These are phyloP conservation scores for Quercus ilex DNA, from an alignment of 306 rosid species.

Conservation along the genomic window DNA sequence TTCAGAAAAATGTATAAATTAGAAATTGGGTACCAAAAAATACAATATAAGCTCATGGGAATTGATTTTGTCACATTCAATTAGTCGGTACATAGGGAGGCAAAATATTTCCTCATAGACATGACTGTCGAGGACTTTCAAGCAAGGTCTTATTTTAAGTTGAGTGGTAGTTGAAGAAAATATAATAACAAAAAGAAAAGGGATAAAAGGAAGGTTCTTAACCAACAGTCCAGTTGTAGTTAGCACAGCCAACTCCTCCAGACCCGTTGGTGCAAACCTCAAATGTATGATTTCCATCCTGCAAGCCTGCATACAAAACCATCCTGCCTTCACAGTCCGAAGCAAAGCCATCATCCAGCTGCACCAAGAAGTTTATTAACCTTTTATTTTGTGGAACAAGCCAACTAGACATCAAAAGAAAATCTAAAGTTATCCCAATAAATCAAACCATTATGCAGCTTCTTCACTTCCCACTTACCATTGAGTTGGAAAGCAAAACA, in stretches of 20 bases:
- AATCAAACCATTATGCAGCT: background rate
- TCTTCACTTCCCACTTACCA: background rate
- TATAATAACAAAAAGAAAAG: background rate
- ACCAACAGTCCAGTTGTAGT: conserved; percentile 83
- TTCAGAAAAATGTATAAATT: background rate
- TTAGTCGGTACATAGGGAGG: background rate
- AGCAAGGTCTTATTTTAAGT: background rate
- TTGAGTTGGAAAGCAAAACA: background rate
- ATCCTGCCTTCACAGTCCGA: conserved; percentile 48
- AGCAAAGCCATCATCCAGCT: conserved; percentile 61
- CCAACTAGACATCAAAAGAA: background rate
- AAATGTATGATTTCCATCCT: conserved; percentile 72
- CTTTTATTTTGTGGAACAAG: background rate
- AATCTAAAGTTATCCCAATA: background rate
- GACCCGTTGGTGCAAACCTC: conserved; percentile 61
- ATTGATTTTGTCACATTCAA: too few species aligned
- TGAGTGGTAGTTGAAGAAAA: background rate
- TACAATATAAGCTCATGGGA: too few species aligned
- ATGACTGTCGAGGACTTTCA: background rate
- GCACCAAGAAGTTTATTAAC: conserved; percentile 21
- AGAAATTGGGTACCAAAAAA: background rate
- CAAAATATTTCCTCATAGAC: background rate
- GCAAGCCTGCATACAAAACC: conserved; percentile 47
- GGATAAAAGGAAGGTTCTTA: conserved; percentile 30
- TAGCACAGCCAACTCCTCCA: conserved; percentile 56